Evolutionary conservation across 176 grass and related monocot species (phyloP).

Genomic region (bread wheat (Triticum aestivum)): IWGSC_CS_RefSeq_v2.1 NC_057798.1:251516971-251517470

Average conservation of each 20-base stretch:
- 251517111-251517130: slow-evolving; percentile 35
- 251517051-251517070: background rate
- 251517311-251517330: background rate
- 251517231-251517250: background rate
- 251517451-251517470: background rate
- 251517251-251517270: background rate
- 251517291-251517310: background rate
- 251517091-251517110: slow-evolving; percentile 18
- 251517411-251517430: no score
- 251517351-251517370: background rate
- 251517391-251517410: background rate
- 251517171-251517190: background rate
- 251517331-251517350: background rate
- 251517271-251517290: background rate
- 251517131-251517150: background rate
- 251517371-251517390: background rate
- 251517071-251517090: background rate
- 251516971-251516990: no score
- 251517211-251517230: background rate
- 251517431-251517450: background rate
- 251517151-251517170: background rate
- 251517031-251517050: no score
- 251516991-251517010: background rate
- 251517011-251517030: no score
- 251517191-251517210: background rate